Base-by-base conservation (phyloP, 495 filamentous ascomycete species). In the Penicillium ucsense region DNA sequence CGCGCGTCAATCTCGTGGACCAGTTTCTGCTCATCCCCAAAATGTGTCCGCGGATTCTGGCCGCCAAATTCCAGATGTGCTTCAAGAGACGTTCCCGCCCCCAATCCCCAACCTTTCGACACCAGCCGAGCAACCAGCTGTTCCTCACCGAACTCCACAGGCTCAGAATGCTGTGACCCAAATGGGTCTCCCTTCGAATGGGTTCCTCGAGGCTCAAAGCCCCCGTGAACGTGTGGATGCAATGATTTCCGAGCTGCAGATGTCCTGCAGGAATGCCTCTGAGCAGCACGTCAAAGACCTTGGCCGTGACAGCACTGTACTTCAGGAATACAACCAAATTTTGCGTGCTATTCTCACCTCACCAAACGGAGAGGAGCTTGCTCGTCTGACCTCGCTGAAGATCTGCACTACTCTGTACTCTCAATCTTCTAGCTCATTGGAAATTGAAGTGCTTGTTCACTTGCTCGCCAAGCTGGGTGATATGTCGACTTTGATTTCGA, bases 371-470 rank as follows among this genome's bases (percentile, higher is more conserved):
- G 89, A 94, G 36, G 77, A 78, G 35, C 69, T 87, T 36, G 83
- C 85, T 6, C 70, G 79, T 35, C 72, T 78, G 45, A 82, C 82
- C 29, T 85, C 84, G 1, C 75, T 83, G 46, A 78, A 84, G 42
- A 80, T 94, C 35, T 86, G 85, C 49, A 75, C 76, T 7, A 71
- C 75, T 10, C 72, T 97, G 4, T 92, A 81, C 54, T 65, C 70
- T 35, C 77, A 84, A 41, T 66, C 64, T 1, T 66, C 74, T 41
- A 75, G 73, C 34, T 74, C 75, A 8, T 64, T 95, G 31, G 83
- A 89, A 48, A 73, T 94, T 35, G 89, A 97, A 60, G 78, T 88
- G 38, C 74, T 96, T 9, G 88, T 89, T 0, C 79, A 89, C 45
- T 71, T 97, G 6, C 76, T 99, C 10, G 76, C 84, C 46, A 83